A percentile compares a stretch with the other conserved stretches of the same genome.
phyloP scores from a whole-genome alignment of 2,329 filamentous ascomycete species.

The Neurospora crassa region DNA sequence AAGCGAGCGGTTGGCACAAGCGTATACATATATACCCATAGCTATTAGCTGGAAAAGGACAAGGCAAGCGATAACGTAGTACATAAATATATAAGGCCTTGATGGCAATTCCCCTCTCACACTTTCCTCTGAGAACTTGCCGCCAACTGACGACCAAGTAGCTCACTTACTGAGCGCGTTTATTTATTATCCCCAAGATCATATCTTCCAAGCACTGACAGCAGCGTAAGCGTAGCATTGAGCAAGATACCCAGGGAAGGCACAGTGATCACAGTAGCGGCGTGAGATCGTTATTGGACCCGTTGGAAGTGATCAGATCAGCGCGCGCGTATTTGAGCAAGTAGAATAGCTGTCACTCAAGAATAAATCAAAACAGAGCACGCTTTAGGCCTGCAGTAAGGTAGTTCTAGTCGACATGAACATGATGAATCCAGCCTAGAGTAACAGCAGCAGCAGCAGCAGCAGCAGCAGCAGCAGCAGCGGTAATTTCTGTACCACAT shows the following conservation, averaged over 20 bases:
- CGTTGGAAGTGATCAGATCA: not conserved
- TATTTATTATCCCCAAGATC: not conserved
- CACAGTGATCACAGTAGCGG: not conserved
- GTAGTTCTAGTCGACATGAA: not conserved
- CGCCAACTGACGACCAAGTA: not conserved
- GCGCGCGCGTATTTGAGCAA: not conserved
- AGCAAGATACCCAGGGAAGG: not conserved
- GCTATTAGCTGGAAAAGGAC: not conserved
- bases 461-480: no score
- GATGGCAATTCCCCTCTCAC: not conserved
- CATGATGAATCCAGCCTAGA: not conserved
- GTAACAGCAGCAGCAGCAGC: no score
- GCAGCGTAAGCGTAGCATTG: not conserved
- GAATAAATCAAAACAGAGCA: not conserved
- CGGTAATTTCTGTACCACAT: no score
- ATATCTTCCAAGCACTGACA: not conserved
- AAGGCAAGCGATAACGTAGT: not conserved
- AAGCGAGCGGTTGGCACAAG: not conserved
- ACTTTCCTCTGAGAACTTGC: not conserved
- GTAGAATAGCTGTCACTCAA: not conserved
- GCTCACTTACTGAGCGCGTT: not conserved
- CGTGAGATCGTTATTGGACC: not conserved
- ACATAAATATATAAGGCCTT: not conserved
- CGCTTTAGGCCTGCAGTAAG: no score
- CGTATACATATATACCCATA: not conserved